phyloP scores from a whole-genome alignment of 257 asterid genomes.

The Nicotiana tomentosiformis region DNA sequence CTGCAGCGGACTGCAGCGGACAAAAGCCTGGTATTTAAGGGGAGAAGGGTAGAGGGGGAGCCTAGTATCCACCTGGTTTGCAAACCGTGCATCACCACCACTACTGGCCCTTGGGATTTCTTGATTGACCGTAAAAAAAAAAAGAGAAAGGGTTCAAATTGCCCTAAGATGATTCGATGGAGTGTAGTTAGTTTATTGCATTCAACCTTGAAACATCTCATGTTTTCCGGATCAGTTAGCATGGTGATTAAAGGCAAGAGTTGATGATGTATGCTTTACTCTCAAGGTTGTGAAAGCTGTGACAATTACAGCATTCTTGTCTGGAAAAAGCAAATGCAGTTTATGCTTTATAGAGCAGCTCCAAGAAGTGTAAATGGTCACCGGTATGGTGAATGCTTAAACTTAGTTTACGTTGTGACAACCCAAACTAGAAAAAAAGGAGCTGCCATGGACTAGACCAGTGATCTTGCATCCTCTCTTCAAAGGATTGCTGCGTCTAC shows the following conservation, averaged over 20 bases:
- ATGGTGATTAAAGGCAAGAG: constrained; percentile 1
- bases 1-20: neutral
- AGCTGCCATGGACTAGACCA: neutral
- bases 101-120: neutral
- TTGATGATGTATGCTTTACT: neutral
- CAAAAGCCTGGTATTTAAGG: neutral
- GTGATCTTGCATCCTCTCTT: neutral
- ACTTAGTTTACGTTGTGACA: neutral
- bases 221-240: neutral
- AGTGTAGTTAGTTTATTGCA: neutral
- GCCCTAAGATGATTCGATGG: neutral
- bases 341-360: neutral
- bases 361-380: neutral
- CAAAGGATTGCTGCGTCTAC: neutral
- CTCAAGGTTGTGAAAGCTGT: neutral
- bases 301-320: neutral
- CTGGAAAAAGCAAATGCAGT: neutral
- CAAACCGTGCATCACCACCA: neutral
- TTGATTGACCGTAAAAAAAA: neutral
- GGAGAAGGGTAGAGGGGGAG: neutral
- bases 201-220: neutral
- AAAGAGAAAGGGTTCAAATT: neutral
- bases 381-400: neutral
- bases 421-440: neutral
- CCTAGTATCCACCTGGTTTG: neutral